These are phyloP conservation scores for Prototheca cutis DNA, from an alignment of 163 green algal genomes.

Conservation along the genomic window DNA sequence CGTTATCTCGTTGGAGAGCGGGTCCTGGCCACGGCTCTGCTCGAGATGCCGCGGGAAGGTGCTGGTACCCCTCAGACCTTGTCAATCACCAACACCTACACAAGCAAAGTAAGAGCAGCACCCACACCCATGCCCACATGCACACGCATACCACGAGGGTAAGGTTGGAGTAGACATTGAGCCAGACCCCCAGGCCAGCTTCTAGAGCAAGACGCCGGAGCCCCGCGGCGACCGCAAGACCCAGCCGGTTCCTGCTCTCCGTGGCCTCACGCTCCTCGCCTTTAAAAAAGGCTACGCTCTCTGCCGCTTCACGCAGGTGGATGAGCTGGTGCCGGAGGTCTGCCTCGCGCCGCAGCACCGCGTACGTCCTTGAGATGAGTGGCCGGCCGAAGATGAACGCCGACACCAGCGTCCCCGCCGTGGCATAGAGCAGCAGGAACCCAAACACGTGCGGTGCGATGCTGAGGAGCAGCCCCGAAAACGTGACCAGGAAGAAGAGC, in stretches of 20 bases:
- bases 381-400: slow-evolving; percentile 51
- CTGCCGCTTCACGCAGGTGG: slow-evolving; percentile 54
- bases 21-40: too few relatives aligned
- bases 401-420: slow-evolving; percentile 65
- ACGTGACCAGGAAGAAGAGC: slow-evolving; percentile 59
- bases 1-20: too few relatives aligned
- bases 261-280: slow-evolving; percentile 41
- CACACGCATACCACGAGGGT: slow-evolving; percentile 48
- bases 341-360: slow-evolving; percentile 55
- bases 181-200: slow-evolving; percentile 46
- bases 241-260: slow-evolving; percentile 15
- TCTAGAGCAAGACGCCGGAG: background rate
- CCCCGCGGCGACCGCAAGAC: slow-evolving; percentile 15
- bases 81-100: too few relatives aligned
- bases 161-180: slow-evolving; percentile 59
- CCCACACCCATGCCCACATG: background rate
- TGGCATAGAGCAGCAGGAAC: slow-evolving; percentile 73
- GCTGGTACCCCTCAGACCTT: too few relatives aligned
- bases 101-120: too few relatives aligned
- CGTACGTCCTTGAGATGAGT: slow-evolving; percentile 60
- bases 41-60: too few relatives aligned
- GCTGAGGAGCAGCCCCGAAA: slow-evolving; percentile 68
- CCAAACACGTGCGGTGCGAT: slow-evolving; percentile 62
- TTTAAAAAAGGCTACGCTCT: slow-evolving; percentile 80
- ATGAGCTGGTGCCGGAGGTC: slow-evolving; percentile 79